These are phyloP conservation scores for Cutaneotrichosporon mucoides DNA, from an alignment of 1,284 basidiomycete genomes.

Conservation along the genomic window DNA sequence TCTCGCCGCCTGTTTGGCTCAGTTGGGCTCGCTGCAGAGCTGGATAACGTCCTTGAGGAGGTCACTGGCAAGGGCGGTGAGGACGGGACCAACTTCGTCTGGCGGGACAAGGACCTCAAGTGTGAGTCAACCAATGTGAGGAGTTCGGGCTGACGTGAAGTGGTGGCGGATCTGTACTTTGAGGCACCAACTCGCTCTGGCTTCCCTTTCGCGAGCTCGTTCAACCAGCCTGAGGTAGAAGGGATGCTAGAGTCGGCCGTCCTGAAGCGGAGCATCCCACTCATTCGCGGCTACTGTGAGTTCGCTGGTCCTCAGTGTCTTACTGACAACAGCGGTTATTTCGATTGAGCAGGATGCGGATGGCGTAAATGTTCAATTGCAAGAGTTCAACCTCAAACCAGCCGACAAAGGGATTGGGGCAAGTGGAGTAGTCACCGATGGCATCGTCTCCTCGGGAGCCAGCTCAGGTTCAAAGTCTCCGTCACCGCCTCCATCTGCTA, in stretches of 20 bases:
- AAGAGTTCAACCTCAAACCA: not conserved
- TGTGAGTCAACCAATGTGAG: constrained; percentile 4
- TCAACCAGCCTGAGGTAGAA: constrained; percentile 22
- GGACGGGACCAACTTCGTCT: constrained; percentile 20
- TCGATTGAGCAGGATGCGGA: not conserved
- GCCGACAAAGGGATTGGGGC: not conserved
- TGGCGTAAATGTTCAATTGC: constrained; percentile 1
- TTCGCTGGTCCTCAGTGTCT: too few species aligned
- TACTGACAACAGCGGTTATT: not conserved
- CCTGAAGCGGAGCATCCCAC: constrained; percentile 1
- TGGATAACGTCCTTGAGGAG: constrained; percentile 14
- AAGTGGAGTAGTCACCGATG: constrained; percentile 4
- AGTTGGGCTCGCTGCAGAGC: constrained; percentile 11
- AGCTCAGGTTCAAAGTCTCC: too few species aligned
- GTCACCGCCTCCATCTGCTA: too few species aligned
- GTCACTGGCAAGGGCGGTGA: constrained; percentile 12
- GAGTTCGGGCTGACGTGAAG: not conserved
- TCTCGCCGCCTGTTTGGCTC: constrained; percentile 17
- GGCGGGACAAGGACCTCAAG: constrained; percentile 20
- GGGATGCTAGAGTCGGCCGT: constrained; percentile 7
- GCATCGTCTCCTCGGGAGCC: not conserved
- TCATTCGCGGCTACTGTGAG: constrained; percentile 11
- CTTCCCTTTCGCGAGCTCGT: constrained; percentile 13
- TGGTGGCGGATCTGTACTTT: constrained; percentile 11
- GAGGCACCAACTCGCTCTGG: constrained; percentile 18